Evolutionary conservation across 495 filamentous ascomycete species (phyloP).

Genomic region (Aspergillus mulundensis): DNA sequence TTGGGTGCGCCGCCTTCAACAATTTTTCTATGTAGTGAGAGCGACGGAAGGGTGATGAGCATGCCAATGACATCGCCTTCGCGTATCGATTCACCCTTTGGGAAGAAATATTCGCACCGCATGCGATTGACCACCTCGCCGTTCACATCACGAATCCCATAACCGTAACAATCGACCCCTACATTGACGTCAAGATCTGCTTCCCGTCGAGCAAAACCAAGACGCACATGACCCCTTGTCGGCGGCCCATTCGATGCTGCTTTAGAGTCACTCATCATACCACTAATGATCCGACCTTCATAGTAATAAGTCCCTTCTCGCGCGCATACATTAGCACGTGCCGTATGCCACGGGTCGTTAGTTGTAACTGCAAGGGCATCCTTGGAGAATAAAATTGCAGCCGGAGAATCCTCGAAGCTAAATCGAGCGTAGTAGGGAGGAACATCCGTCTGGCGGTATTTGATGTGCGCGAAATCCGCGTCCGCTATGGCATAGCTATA

Average conservation of each 20-base stretch:
- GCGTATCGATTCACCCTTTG: slow-evolving; percentile 60
- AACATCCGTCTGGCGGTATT: slow-evolving; percentile 85
- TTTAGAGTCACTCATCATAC: slow-evolving; percentile 42
- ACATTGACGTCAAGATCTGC: slow-evolving; percentile 89
- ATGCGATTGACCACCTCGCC: slow-evolving; percentile 94
- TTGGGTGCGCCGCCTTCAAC: slow-evolving; percentile 63
- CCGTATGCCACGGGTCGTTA: slow-evolving; percentile 44
- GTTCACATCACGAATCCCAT: slow-evolving; percentile 82
- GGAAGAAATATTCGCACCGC: slow-evolving; percentile 82
- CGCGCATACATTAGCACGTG: slow-evolving; percentile 80
- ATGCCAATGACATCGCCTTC: slow-evolving; percentile 95
- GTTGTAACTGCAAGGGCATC: slow-evolving; percentile 42
- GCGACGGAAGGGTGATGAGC: slow-evolving; percentile 83
- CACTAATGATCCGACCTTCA: slow-evolving; percentile 82
- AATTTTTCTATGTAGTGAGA: slow-evolving; percentile 80
- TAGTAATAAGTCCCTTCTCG: slow-evolving; percentile 92
- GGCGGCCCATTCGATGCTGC: slow-evolving; percentile 24
- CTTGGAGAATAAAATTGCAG: slow-evolving; percentile 50
- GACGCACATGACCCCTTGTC: slow-evolving; percentile 71
- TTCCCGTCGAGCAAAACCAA: slow-evolving; percentile 88
- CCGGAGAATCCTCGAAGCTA: slow-evolving; percentile 86
- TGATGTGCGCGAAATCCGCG: slow-evolving; percentile 74
- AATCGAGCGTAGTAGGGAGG: slow-evolving; percentile 76
- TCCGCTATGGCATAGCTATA: slow-evolving; percentile 92
- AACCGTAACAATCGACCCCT: slow-evolving; percentile 94